These are phyloP conservation scores for Rhizoctonia solani DNA, from an alignment of 1,284 basidiomycete genomes.

Conservation along the genomic window DNA sequence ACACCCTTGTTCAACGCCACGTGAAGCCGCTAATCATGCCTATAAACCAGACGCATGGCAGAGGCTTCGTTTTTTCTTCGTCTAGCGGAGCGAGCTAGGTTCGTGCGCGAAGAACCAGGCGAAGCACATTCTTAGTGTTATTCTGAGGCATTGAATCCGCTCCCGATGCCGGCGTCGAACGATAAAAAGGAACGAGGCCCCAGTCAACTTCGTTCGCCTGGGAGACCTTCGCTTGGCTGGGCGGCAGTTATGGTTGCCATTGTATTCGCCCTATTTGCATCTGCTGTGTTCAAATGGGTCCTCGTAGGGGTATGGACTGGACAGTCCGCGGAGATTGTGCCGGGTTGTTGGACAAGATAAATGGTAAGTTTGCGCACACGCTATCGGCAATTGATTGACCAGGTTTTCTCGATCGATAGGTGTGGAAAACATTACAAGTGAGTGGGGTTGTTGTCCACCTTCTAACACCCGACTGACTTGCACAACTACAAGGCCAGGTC, in stretches of 20 bases:
- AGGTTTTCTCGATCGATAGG: background rate
- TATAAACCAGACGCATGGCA: slow-evolving; percentile 19
- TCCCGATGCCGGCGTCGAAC: background rate
- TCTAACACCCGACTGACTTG: background rate
- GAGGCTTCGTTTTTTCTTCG: slow-evolving; percentile 20
- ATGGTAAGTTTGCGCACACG: background rate
- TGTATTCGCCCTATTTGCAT: slow-evolving; percentile 22
- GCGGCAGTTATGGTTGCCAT: slow-evolving; percentile 25
- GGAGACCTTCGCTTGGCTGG: background rate
- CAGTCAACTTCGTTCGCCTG: background rate
- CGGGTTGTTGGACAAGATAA: background rate
- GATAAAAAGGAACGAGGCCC: background rate
- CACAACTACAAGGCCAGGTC: background rate
- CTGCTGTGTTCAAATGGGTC: slow-evolving; percentile 20
- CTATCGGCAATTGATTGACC: background rate
- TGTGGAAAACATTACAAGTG: slow-evolving; percentile 33
- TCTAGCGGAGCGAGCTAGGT: background rate
- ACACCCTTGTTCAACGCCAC: background rate
- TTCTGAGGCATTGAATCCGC: background rate
- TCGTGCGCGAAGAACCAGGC: background rate
- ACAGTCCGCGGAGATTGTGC: slow-evolving; percentile 16
- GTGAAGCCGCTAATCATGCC: background rate
- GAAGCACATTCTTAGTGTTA: background rate
- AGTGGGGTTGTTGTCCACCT: background rate
- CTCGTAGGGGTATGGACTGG: slow-evolving; percentile 20